Evolutionary conservation across 768 basidiomycete species (phyloP), one percentile per base, ranked within the genome.

Genomic region (Mrakia gelida): DNA sequence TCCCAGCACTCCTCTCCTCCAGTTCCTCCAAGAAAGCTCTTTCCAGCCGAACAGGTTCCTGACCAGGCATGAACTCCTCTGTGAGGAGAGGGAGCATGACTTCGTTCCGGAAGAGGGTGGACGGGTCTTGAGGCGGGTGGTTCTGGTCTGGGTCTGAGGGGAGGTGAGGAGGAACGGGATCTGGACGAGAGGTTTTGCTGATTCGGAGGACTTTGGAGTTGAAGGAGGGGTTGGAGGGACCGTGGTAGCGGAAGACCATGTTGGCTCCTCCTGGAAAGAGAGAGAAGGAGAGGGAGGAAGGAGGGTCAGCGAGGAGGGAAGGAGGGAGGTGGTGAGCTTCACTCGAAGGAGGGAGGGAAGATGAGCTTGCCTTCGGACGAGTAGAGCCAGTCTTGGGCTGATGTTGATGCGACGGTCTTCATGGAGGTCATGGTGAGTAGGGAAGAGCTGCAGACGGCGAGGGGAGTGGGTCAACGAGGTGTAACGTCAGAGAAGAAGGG

Each of bases 181-280:
- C 49, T 61, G 54, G 63, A 81, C 10, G 81, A 73, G 23, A 70
- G 10, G 83, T 80, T 84, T 98, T 98, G 75, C 91, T 88, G 75
- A 98, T 85, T 15, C 95, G 89, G 34, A 98, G 86, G 0, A 92
- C 91, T 59, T 86, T 92, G 15, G 89, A 89, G 72, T 87, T 84
- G 82, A 91, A 91, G 11, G 83, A 77, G 2, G 87, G 83, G 80
- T 88, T 84, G 10, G 82, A 71, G 28, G 88, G 86, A 0, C 94
- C 93, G 15, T 82, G 80, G 82, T 95, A 96, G 11, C 92, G 89
- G 84, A 95, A 93, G 23, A 98, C 93, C 80, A 94, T 89, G 9
- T 93, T 92, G 28, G 93, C 92, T 28, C 92, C 93, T n/a, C 96
- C 96, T 86, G 41, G 26, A 28, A 28, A 30, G 30, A 30, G 18